Evolutionary conservation across 2,329 filamentous ascomycete species (phyloP), one percentile per base, ranked within the genome.

Genomic region (Neopestalotiopsis sp.): DNA sequence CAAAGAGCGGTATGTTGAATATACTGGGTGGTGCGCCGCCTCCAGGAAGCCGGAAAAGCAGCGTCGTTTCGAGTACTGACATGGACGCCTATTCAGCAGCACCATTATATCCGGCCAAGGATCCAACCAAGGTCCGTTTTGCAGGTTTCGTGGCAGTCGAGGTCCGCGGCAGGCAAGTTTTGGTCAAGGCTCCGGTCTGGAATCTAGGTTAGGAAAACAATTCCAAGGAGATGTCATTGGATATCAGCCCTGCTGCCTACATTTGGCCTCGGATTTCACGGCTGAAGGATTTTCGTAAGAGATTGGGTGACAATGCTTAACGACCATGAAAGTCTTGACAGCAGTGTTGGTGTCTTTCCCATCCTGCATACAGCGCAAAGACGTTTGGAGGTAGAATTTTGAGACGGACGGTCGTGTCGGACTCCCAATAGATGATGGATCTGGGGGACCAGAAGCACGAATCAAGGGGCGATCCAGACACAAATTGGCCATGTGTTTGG

Each of bases 131-230:
- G 73, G 89, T 95, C 68, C 89, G 93, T 57, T 92, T 95, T 78
- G 90, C 93, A 1, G 91, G 90, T 5, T 95, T 95, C 78, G 80
- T 94, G 68, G 88, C 87, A 20, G 86, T 94, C 40, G 92, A 95
- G 80, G 92, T 95, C 7, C 85, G 91, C 71, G 92, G 92, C 28
- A 88, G 92, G 70, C 93, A 93, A 80, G 90, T 94, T 62, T 82
- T 95, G 74, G 83, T 89, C 70, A 94, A 94, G 82, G 91, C 93
- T 24, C 92, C 92, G 14, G 90, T 95, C 40, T 95, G 89, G 89
- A 86, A 86, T 12, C 72, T 90, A 70, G 77, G 76, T 66, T 84
- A 59, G 65, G 6, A 59, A 20, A 28, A 4, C 24, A 17, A 30
- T 9, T 10, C 20, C 24, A 30, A 9, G 14, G 14, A 38, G 14